Base-by-base conservation (phyloP, 768 basidiomycete genomes). In the Rhizopogon salebrosus region DNA sequence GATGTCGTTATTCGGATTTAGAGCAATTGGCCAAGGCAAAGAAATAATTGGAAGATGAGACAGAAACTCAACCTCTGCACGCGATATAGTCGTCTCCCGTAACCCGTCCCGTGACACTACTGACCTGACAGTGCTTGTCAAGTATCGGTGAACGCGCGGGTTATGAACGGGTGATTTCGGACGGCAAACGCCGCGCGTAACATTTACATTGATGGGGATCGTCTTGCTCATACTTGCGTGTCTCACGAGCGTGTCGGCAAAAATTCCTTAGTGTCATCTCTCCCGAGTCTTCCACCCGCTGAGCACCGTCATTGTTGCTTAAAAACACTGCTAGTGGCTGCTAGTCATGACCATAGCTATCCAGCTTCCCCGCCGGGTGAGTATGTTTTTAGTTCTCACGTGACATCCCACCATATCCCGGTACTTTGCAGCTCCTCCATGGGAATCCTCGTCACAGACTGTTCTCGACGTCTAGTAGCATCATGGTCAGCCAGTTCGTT, bases 401-500 rank as follows among this genome's bases (percentile, higher is more conserved):
- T 68, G 66, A 66, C 57, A 27, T 22, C 23, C 9, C 10, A 35
- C 23, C 35, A 18, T 37, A 50, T 42, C 35, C n/a, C 20, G 42
- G 41, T 38, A 38, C 41, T 26, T 16, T 20, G 10, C 34, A 58
- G 57, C 22, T 49, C 22, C 41, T 39, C 10, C 52, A 49, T 34
- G 38, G 50, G 40, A 49, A 36, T n/a, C 51, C 48, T 36, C 50
- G 51, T 20, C 45, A 40, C 40, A 51, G 59, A 43, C 26, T 23
- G 6, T 68, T 72, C 57, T 70, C 70, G 40, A 52, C 67, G 29
- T 66, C 74, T 42, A 53, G 60, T 45, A 57, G 60, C 42, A 51
- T 57, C 56, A 76, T 78, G 75, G 76, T 72, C 31, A 18, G 64
- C 56, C 2, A 34, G 18, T 29, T 23, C 8, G 35, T 6, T 34